Conservation (phyloP, 352 stramenopile species). For the Phytophthora tubulina region DNA sequence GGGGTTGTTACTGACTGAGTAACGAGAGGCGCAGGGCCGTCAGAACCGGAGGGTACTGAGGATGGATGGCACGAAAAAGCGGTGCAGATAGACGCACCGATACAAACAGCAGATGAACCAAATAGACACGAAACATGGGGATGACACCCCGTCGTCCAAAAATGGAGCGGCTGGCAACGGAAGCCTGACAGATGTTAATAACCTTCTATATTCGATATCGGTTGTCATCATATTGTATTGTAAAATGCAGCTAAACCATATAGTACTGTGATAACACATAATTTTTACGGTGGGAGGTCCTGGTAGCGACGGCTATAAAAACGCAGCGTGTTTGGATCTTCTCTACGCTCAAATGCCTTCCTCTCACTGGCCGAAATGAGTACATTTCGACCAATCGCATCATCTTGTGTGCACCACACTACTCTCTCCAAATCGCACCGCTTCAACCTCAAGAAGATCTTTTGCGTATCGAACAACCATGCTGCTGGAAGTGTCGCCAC, state of each 20-base stretch:
- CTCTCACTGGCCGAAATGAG: slow-evolving; percentile 25
- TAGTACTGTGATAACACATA: too few relatives aligned
- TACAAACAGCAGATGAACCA: neutral
- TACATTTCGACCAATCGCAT: neutral
- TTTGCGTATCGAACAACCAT: slow-evolving; percentile 8
- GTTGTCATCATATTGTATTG: too few relatives aligned
- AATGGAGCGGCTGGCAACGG: neutral
- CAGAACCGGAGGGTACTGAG: slow-evolving; percentile 25
- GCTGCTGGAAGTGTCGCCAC: slow-evolving; percentile 31
- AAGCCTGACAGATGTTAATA: neutral
- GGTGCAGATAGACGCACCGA: neutral
- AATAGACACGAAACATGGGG: slow-evolving; percentile 44
- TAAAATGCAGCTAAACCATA: too few relatives aligned
- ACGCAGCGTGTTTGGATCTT: slow-evolving; percentile 24
- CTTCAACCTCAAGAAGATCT: slow-evolving; percentile 21
- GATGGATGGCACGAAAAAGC: slow-evolving; percentile 19
- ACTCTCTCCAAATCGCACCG: neutral
- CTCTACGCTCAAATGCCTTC: neutral
- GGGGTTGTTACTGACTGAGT: slow-evolving; percentile 41
- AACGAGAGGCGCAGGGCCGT: slow-evolving; percentile 31
- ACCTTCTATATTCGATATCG: neutral
- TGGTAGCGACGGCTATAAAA: slow-evolving; percentile 32
- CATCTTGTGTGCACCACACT: neutral
- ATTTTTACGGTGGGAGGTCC: neutral
- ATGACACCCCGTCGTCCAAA: slow-evolving; percentile 28